Evolutionary conservation across 2,329 filamentous ascomycete species (phyloP).

Genomic region (Apiospora saccharicola): DNA sequence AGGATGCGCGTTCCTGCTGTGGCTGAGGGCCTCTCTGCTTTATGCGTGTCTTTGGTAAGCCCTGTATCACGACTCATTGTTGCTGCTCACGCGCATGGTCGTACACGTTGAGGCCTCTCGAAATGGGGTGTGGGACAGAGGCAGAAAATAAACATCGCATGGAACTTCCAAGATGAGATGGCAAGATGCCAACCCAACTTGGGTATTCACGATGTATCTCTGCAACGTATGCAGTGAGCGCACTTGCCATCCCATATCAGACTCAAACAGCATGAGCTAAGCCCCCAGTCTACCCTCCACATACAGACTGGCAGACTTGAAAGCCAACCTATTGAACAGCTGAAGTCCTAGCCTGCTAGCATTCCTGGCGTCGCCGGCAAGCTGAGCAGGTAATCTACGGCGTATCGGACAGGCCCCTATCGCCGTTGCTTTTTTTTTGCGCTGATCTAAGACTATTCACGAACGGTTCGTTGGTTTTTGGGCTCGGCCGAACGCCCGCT

Average conservation of each 20-base stretch:
- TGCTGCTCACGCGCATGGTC: background rate
- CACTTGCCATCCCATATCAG: background rate
- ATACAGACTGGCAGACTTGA: background rate
- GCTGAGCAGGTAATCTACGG: background rate
- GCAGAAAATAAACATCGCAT: conserved; percentile 8
- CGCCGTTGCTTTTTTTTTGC: background rate
- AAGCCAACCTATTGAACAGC: background rate
- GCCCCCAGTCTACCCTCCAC: background rate
- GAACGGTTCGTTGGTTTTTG: conserved; percentile 17
- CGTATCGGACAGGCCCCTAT: conserved; percentile 10
- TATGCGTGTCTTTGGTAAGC: conserved; percentile 20
- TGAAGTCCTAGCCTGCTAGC: background rate
- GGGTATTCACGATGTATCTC: conserved; percentile 11
- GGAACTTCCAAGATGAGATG: background rate
- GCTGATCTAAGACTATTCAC: conserved; percentile 17
- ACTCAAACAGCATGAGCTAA: background rate
- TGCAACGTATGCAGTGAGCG: background rate
- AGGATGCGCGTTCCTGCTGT: conserved; percentile 5
- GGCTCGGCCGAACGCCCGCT: conserved; percentile 1
- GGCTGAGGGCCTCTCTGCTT: conserved; percentile 20
- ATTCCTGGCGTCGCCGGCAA: background rate
- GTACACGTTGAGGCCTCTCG: conserved; percentile 9
- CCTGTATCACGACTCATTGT: conserved; percentile 7
- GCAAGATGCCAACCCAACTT: background rate
- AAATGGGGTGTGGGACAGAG: background rate